Percentiles rank a stretch among this genome's conserved stretches.
phyloP scores from a whole-genome alignment of 441 rosid genomes.

The Euphorbia corollata region DNA sequence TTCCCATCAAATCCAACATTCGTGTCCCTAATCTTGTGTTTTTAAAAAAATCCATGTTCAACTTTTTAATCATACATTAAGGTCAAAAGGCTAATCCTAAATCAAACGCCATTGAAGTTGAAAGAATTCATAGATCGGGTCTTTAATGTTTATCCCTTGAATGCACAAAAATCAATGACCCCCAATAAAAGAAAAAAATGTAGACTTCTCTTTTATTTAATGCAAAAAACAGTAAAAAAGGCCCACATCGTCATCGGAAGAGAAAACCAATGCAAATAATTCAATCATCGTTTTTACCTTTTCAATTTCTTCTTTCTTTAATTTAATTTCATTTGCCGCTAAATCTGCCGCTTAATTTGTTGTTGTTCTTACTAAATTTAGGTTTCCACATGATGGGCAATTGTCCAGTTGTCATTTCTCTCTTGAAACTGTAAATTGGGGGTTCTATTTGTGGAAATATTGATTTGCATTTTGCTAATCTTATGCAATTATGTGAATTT shows the following conservation, averaged over 20 bases:
- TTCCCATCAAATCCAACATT: background rate
- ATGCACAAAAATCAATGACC: slow-evolving; percentile 13
- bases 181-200: background rate
- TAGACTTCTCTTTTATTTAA: background rate
- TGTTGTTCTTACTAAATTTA: slow-evolving; percentile 11
- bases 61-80: background rate
- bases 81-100: no score
- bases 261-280: slow-evolving; percentile 11
- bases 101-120: no score
- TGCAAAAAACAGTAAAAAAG: background rate
- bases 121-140: no score
- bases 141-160: no score
- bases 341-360: slow-evolving; percentile 17
- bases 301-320: background rate
- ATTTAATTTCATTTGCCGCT: slow-evolving; percentile 7
- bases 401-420: slow-evolving; percentile 7
- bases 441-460: slow-evolving; percentile 13
- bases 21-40: background rate
- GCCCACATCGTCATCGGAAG: slow-evolving; percentile 13
- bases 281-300: background rate
- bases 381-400: background rate
- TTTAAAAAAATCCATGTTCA: background rate
- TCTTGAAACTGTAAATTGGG: background rate
- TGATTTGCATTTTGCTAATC: background rate
- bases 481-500: background rate